These are phyloP conservation scores for Phaeosphaeria sp. DNA, from an alignment of 2,329 filamentous ascomycete genomes.

Conservation along the genomic window DNA sequence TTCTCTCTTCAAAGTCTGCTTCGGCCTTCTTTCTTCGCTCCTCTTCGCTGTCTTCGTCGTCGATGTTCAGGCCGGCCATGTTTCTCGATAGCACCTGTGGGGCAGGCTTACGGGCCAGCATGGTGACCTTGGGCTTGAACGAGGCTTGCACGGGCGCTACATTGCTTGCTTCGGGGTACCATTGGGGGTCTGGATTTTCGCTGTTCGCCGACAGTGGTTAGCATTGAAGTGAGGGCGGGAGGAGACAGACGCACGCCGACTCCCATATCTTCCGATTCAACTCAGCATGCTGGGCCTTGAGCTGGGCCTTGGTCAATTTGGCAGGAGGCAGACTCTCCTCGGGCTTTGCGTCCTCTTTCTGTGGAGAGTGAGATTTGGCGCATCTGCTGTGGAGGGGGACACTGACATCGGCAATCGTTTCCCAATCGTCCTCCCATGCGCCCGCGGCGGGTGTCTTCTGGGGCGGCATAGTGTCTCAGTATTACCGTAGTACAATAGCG, in stretches of 20 bases:
- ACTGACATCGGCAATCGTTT: conserved; percentile 73
- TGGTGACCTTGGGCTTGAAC: conserved; percentile 82
- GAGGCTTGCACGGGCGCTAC: conserved; percentile 69
- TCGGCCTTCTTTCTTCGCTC: conserved; percentile 66
- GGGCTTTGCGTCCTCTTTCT: conserved; percentile 50
- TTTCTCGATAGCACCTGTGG: conserved; percentile 67
- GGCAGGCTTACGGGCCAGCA: conserved; percentile 82
- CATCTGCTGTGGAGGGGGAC: conserved; percentile 4
- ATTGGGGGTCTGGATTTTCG: conserved; percentile 75
- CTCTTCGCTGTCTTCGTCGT: conserved; percentile 69
- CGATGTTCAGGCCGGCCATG: conserved; percentile 53
- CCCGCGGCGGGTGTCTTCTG: conserved; percentile 54
- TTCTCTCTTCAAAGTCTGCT: conserved; percentile 76
- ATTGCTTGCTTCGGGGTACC: conserved; percentile 73
- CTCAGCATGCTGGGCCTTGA: conserved; percentile 79
- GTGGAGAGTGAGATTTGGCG: conserved; percentile 22
- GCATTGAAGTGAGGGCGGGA: conserved; percentile 3
- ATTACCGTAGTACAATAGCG: not conserved
- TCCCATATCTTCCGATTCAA: conserved; percentile 88
- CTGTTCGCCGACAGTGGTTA: conserved; percentile 54
- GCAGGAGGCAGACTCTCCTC: conserved; percentile 44
- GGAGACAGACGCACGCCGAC: conserved; percentile 70
- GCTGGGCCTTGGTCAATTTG: conserved; percentile 75
- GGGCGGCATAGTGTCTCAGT: conserved; percentile 46
- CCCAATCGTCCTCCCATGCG: conserved; percentile 95